Evolutionary conservation across 129 eudicot genomes (phyloP).

Genomic region (Saposhnikovia divaricata): DNA sequence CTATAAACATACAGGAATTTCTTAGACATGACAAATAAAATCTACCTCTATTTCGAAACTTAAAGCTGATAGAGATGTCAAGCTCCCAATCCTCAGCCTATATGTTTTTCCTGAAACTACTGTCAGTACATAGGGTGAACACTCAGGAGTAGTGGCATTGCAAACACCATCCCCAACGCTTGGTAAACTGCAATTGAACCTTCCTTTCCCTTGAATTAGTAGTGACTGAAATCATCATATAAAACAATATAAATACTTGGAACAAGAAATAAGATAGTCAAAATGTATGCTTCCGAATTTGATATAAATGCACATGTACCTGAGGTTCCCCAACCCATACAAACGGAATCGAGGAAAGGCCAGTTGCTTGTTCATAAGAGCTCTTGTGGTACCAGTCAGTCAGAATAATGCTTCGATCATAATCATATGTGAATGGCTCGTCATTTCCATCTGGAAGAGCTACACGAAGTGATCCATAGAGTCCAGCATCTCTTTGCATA

Average conservation of each 20-base stretch:
- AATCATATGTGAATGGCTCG: slow-evolving; percentile 69
- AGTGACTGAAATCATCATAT: slow-evolving; percentile 45
- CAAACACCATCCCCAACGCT: slow-evolving; percentile 25
- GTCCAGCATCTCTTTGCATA: slow-evolving; percentile 81
- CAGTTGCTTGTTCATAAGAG: slow-evolving; percentile 55
- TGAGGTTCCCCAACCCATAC: slow-evolving; percentile 89
- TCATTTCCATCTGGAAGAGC: slow-evolving; percentile 43
- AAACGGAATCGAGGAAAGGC: slow-evolving; percentile 67
- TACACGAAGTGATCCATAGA: slow-evolving; percentile 67
- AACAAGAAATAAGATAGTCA: background rate
- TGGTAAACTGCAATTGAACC: slow-evolving; percentile 48
- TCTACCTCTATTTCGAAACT: slow-evolving; percentile 83
- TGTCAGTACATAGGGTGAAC: slow-evolving; percentile 55
- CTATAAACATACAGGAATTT: background rate
- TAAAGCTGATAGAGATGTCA: slow-evolving; percentile 74
- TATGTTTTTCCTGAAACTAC: slow-evolving; percentile 79
- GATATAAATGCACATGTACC: slow-evolving; percentile 24
- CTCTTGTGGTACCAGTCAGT: slow-evolving; percentile 86
- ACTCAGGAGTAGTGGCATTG: slow-evolving; percentile 61
- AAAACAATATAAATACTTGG: background rate
- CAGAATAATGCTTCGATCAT: slow-evolving; percentile 64
- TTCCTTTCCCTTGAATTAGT: slow-evolving; percentile 82
- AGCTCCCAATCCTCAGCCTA: slow-evolving; percentile 80
- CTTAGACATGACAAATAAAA: background rate
- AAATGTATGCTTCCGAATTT: background rate